These are phyloP conservation scores for Turnera subulata DNA, from an alignment of 345 rosid genomes.

Conservation along the genomic window DNA sequence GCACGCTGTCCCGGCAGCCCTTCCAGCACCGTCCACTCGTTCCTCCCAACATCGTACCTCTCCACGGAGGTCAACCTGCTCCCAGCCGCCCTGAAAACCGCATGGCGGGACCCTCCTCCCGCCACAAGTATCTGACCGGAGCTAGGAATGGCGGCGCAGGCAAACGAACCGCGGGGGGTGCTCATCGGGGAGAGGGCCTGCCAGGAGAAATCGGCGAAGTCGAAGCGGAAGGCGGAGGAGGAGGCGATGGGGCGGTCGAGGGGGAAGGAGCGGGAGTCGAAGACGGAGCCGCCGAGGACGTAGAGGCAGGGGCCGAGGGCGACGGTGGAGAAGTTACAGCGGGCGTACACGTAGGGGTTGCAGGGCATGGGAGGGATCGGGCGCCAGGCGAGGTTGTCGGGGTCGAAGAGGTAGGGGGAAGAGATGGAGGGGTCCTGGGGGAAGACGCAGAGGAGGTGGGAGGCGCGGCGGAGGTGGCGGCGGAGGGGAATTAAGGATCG, in stretches of 20 bases:
- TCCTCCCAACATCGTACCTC: slow-evolving; percentile 61
- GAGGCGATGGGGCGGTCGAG: slow-evolving; percentile 76
- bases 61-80: slow-evolving; percentile 77
- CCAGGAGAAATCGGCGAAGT: slow-evolving; percentile 55
- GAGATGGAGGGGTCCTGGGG: slow-evolving; percentile 81
- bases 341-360: slow-evolving; percentile 76
- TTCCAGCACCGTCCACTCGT: slow-evolving; percentile 65
- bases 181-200: slow-evolving; percentile 68
- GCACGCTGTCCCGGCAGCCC: slow-evolving; percentile 80
- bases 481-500: slow-evolving; percentile 61
- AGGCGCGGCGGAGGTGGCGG: slow-evolving; percentile 19
- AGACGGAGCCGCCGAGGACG: slow-evolving; percentile 82
- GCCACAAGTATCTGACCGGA: slow-evolving; percentile 65
- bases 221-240: slow-evolving; percentile 58
- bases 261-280: slow-evolving; percentile 82
- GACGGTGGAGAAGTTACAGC: slow-evolving; percentile 77
- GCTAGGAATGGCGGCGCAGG: slow-evolving; percentile 52
- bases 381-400: slow-evolving; percentile 57
- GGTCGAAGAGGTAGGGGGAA: slow-evolving; percentile 77
- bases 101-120: slow-evolving; percentile 84
- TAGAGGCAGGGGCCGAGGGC: slow-evolving; percentile 59
- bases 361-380: slow-evolving; percentile 78
- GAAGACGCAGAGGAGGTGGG: slow-evolving; percentile 77
- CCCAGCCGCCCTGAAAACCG: slow-evolving; percentile 79
- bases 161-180: slow-evolving; percentile 87